Evolutionary conservation across 495 filamentous ascomycete genomes (phyloP), one percentile per base, ranked within the genome.

Genomic region (Xylaria sp.): DNA sequence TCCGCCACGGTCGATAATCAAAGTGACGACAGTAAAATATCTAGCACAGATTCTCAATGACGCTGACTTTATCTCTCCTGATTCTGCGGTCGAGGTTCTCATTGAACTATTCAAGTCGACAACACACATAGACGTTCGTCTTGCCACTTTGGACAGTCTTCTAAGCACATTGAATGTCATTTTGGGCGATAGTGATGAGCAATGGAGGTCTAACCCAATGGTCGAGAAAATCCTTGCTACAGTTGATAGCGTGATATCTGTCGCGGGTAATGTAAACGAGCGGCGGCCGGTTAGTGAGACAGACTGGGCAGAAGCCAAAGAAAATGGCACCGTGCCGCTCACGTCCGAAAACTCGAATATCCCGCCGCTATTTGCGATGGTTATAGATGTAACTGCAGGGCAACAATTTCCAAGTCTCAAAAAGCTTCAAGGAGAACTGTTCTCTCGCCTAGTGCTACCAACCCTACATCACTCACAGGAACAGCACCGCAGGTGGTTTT

Each of bases 11-110:
- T 73, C 71, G 17, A 55, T 76, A 24, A 67, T 82, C 57, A 80
- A 82, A 57, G 72, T 82, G 19, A 76, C 80, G n/a, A 82, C 80
- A 1, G 67, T 80, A 41, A 82, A 82, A 64, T 80, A 77, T 61
- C 71, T 82, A 4, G 80, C 80, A 4, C 80, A 82, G 68, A 73
- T 82, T 21, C 75, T 82, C 37, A 71, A 77, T 33, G 68, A 75
- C 53, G 72, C 79, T 7, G 71, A 79, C 12, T 80, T 80, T 33
- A 74, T 82, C 31, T 71, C 76, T 33, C 55, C 73, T 26, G 69
- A 72, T 15, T 63, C 70, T 8, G 67, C 80, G 9, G 41, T 80
- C 3, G 78, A 75, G 19, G 68, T 81, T 17, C 73, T 82, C 9
- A 33, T 65, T 11, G 72, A 72, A 31, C 55, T 82, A n/a, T 73